Percentiles rank a stretch among this genome's conserved stretches.
phyloP scores from a whole-genome alignment of 2,329 filamentous ascomycete genomes.

The Dactylella cylindrospora region DNA sequence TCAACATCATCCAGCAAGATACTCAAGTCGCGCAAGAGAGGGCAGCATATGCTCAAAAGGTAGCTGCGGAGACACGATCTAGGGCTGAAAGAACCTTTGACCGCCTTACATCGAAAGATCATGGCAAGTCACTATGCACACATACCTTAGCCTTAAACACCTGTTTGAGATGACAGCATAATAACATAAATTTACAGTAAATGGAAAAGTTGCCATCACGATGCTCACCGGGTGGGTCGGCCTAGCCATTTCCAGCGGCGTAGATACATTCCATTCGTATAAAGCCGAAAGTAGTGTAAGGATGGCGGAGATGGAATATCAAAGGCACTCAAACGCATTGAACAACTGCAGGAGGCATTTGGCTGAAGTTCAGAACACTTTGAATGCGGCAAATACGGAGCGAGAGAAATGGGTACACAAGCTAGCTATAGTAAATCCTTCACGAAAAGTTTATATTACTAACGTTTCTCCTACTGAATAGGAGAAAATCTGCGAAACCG shows the following conservation, averaged over 20 bases:
- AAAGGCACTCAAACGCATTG: background rate
- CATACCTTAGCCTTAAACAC: background rate
- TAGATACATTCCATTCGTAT: background rate
- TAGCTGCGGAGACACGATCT: background rate
- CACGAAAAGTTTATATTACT: no score
- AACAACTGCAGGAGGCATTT: background rate
- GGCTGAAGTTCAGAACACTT: background rate
- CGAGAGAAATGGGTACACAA: conserved; percentile 2
- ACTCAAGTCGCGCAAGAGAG: background rate
- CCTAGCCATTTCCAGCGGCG: background rate
- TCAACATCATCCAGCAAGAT: background rate
- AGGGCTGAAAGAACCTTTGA: no score
- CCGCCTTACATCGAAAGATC: background rate
- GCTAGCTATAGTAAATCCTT: no score
- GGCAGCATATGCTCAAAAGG: background rate
- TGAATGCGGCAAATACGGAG: background rate
- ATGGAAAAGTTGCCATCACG: background rate
- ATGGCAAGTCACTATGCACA: background rate
- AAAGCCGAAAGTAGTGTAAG: background rate
- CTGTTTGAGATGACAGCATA: background rate
- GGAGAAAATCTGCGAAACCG: background rate
- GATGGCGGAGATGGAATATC: background rate
- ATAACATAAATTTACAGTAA: background rate
- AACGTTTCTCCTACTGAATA: background rate
- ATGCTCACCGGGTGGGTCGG: background rate